Conservation (phyloP, 805 yeast genomes). For the Kregervanrija fluxuum region DNA sequence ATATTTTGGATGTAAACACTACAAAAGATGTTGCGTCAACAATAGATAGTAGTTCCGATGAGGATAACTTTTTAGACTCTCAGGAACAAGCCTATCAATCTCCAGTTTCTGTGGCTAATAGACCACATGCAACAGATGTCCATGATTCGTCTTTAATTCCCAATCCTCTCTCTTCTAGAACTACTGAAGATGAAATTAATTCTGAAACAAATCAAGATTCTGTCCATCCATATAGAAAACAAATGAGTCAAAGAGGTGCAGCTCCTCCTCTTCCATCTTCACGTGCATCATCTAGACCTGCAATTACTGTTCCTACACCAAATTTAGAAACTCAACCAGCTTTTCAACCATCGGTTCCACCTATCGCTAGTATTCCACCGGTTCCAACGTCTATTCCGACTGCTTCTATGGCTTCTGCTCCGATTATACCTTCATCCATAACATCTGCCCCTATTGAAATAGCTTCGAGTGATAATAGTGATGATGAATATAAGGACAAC, state of each 20-base stretch:
- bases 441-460: background rate
- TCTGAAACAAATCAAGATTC: too few relatives aligned
- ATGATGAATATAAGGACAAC: too few relatives aligned
- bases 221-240: slow-evolving; percentile 1
- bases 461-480: too few relatives aligned
- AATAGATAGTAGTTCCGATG: slow-evolving; percentile 7
- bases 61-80: slow-evolving; percentile 7
- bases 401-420: background rate
- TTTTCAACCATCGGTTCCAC: slow-evolving; percentile 14
- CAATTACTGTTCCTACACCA: slow-evolving; percentile 9
- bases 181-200: background rate
- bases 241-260: too few relatives aligned
- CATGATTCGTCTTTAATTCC: too few relatives aligned
- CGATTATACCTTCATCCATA: background rate
- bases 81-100: too few relatives aligned
- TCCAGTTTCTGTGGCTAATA: too few relatives aligned
- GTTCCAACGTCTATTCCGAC: slow-evolving; percentile 1
- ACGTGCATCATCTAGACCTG: slow-evolving; percentile 7
- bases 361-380: slow-evolving; percentile 3
- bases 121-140: too few relatives aligned
- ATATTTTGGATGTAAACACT: slow-evolving; percentile 17
- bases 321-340: slow-evolving; percentile 10
- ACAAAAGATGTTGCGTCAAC: slow-evolving; percentile 9
- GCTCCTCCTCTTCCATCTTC: slow-evolving; percentile 11
- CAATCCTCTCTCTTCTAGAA: background rate